Evolutionary conservation across 306 rosid genomes (phyloP).

Genomic region (Vigna radiata): DNA sequence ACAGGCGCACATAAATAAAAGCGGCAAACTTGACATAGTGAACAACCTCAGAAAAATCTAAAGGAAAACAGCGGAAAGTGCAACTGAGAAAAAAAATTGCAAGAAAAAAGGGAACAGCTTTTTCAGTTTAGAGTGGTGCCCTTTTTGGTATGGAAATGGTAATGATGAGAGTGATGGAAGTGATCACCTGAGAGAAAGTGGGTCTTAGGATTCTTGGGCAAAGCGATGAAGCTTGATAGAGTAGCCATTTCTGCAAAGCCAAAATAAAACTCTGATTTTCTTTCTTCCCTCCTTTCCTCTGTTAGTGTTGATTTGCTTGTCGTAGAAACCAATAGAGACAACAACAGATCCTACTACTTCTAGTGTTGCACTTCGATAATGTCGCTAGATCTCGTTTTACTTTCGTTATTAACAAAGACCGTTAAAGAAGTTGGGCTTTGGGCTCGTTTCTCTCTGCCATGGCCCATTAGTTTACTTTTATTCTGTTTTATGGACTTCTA

Average conservation of each 20-base stretch:
- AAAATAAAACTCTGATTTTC: background rate
- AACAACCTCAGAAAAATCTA: background rate
- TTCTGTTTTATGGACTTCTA: background rate
- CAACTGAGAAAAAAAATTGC: background rate
- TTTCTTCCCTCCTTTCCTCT: background rate
- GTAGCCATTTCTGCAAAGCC: slow-evolving; percentile 45
- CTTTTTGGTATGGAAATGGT: background rate
- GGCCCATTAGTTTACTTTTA: background rate
- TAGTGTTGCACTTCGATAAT: slow-evolving; percentile 19
- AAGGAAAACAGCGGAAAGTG: background rate
- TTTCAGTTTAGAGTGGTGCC: slow-evolving; percentile 15
- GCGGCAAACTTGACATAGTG: slow-evolving; percentile 1
- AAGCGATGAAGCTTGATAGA: slow-evolving; percentile 46
- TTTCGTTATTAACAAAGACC: background rate
- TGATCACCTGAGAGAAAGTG: slow-evolving; percentile 49
- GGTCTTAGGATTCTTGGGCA: slow-evolving; percentile 37
- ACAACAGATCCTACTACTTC: background rate
- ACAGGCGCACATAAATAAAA: slow-evolving; percentile 5
- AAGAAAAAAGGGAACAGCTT: background rate
- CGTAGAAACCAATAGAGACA: slow-evolving; percentile 18
- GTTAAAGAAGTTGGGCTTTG: background rate
- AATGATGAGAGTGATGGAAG: background rate
- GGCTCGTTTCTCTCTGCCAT: background rate
- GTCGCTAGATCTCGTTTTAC: slow-evolving; percentile 10
- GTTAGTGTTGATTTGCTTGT: slow-evolving; percentile 9